phyloP scores from a whole-genome alignment of 805 yeast species.

The Ogataea neopini region DNA sequence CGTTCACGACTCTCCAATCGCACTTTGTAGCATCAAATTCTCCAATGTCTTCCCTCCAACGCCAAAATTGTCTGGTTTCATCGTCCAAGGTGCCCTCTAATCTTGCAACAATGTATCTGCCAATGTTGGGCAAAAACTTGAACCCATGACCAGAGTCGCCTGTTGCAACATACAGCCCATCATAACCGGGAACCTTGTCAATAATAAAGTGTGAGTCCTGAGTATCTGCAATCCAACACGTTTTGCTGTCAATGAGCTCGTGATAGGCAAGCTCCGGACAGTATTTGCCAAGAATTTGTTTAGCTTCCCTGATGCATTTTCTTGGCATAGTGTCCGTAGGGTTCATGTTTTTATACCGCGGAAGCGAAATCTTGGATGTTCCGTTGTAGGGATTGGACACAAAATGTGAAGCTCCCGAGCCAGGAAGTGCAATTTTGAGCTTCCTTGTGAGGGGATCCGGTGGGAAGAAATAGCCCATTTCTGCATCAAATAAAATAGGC shows the following conservation, averaged over 20 bases:
- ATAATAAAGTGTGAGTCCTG: slow-evolving; percentile 43
- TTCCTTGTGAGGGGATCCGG: slow-evolving; percentile 43
- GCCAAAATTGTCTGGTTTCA: slow-evolving; percentile 33
- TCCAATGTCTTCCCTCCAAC: slow-evolving; percentile 31
- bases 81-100: slow-evolving; percentile 33
- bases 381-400: slow-evolving; percentile 23
- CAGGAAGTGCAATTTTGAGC: slow-evolving; percentile 43
- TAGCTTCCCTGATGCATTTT: slow-evolving; percentile 33
- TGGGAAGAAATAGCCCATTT: slow-evolving; percentile 50
- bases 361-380: slow-evolving; percentile 33
- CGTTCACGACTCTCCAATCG: slow-evolving; percentile 18
- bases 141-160: slow-evolving; percentile 53
- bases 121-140: slow-evolving; percentile 48
- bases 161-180: slow-evolving; percentile 41
- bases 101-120: slow-evolving; percentile 40
- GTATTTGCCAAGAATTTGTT: slow-evolving; percentile 33
- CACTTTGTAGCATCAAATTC: slow-evolving; percentile 12
- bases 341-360: slow-evolving; percentile 37
- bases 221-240: slow-evolving; percentile 45
- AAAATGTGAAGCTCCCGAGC: slow-evolving; percentile 34
- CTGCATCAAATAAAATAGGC: slow-evolving; percentile 47
- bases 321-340: slow-evolving; percentile 41
- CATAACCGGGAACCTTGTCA: slow-evolving; percentile 37
- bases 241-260: slow-evolving; percentile 35
- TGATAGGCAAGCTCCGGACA: slow-evolving; percentile 44